Percentiles rank a stretch among this genome's conserved stretches.
Conservation (phyloP, 495 filamentous ascomycete species). For the Xylaria palmicola region DNA sequence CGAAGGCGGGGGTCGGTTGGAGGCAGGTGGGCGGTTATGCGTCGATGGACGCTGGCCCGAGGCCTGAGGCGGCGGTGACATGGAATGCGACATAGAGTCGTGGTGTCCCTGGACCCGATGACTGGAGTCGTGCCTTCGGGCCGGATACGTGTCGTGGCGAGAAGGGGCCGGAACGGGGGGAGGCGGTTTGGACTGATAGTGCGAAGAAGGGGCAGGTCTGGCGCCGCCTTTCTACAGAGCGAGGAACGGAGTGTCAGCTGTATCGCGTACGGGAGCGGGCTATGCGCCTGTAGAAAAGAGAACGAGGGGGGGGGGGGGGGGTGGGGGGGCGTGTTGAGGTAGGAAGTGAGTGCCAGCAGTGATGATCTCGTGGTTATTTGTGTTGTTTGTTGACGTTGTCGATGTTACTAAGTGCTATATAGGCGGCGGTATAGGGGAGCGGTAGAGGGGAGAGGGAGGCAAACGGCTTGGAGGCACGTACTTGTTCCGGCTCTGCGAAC, state of each 20-base stretch:
- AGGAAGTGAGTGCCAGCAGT: background rate
- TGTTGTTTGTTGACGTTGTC: background rate
- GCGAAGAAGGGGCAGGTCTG: conserved; percentile 27
- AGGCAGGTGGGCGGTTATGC: conserved; percentile 51
- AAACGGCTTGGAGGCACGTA: conserved; percentile 37
- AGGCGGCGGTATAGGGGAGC: too few relatives aligned
- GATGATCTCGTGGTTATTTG: background rate
- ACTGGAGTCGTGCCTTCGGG: conserved; percentile 5
- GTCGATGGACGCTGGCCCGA: conserved; percentile 48
- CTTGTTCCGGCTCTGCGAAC: conserved; percentile 93
- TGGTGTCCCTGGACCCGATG: conserved; percentile 21
- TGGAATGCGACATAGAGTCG: conserved; percentile 24
- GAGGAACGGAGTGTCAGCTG: conserved; percentile 18
- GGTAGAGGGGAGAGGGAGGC: background rate
- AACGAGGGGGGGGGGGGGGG: too few relatives aligned
- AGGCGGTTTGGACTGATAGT: conserved; percentile 41
- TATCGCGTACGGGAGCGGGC: background rate
- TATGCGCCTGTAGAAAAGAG: too few relatives aligned
- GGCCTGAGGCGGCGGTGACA: conserved; percentile 43
- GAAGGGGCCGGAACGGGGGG: conserved; percentile 23
- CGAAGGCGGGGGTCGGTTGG: conserved; percentile 64
- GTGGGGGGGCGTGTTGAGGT: too few relatives aligned
- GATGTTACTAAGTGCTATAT: too few relatives aligned
- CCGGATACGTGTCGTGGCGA: conserved; percentile 26
- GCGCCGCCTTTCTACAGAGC: conserved; percentile 33